Percentiles rank a stretch among this genome's conserved stretches.
These are phyloP conservation scores for Jaenimonas drosophilae DNA, from an alignment of 208 protist genomes.

Conservation along the genomic window DNA sequence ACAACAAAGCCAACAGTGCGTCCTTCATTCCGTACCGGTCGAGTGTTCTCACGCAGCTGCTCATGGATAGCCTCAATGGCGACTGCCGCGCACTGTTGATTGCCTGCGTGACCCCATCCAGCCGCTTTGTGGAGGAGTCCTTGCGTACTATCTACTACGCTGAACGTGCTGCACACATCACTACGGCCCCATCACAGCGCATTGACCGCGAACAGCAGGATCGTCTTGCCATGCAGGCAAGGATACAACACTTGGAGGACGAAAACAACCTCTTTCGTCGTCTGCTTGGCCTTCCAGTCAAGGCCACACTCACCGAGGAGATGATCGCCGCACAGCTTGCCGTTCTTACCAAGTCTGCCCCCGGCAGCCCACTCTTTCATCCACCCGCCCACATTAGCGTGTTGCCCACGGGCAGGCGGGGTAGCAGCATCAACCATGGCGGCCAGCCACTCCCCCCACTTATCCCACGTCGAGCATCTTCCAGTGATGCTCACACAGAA, in stretches of 20 bases:
- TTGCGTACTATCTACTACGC: constrained; percentile 75
- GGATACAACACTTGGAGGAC: constrained; percentile 15
- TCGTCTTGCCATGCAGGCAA: constrained; percentile 31
- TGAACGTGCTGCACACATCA: constrained; percentile 58
- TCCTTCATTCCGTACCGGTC: constrained; percentile 79
- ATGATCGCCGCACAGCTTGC: neutral
- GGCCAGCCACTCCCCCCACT: no score
- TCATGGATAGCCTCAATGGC: constrained; percentile 80
- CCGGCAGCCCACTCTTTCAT: no score
- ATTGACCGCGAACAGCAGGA: constrained; percentile 55
- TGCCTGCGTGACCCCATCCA: constrained; percentile 73
- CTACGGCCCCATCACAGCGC: constrained; percentile 26
- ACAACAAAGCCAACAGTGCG: constrained; percentile 4
- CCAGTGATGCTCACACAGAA: no score
- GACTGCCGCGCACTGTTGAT: constrained; percentile 61
- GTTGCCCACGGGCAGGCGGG: no score
- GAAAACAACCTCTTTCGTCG: constrained; percentile 55
- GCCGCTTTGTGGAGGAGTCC: constrained; percentile 64
- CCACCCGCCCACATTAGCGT: no score
- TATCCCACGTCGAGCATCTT: no score
- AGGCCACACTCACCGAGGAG: neutral
- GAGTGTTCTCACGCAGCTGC: constrained; percentile 76
- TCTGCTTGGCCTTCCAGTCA: constrained; percentile 14
- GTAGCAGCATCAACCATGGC: no score
- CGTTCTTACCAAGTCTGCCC: no score